Evolutionary conservation across 129 eudicot species (phyloP), one percentile per base, ranked within the genome.

Genomic region (Kitagawia praeruptora): DNA sequence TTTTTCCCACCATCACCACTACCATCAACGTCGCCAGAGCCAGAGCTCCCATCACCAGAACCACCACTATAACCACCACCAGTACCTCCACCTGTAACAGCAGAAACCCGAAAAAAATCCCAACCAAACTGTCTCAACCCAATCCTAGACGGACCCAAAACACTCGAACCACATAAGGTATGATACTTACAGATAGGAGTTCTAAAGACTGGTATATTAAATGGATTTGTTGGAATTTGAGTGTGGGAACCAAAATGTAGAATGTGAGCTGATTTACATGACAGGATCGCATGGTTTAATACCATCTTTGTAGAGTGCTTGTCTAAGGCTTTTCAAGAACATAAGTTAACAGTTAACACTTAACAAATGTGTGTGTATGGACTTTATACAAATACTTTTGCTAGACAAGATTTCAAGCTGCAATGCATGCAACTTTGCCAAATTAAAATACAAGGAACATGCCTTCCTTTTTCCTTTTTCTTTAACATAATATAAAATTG

Each of bases 1-100:
- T 87, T 89, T 38, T 77, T 77, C 48, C 86, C 89, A 54, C 81
- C 86, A 4, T 77, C 89, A 41, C 89, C 87, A 28, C 28, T 2
- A 54, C 63, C 63, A 54, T 19, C 3, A 7, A 27, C 21, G 1
- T 54, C 1, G 3, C 63, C 78, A 47, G 83, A 78, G 3, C 63
- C 78, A 47, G 83, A 78, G 76, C 58, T 85, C 75, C 87, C 92
- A 63, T 28, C 87, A 53, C 83, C 89, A 2, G 2, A 42, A 11
- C 76, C 76, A 21, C 76, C 76, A 23, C 47, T 44, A 25, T 19
- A 27, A 42, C 83, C 89, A 7, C 86, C 87, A 3, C 38, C 70
- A 6, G 0, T 6, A 54, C 63, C 63, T 54, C 63, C 63, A 21
- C 63, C 63, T 54, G 3, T 21, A 21, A 70, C 83, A 72, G 83